Percentiles rank a stretch among this genome's conserved stretches.
Evolutionary conservation across 2,329 filamentous ascomycete genomes (phyloP).

Genomic region (Colletotrichum sp.): DNA sequence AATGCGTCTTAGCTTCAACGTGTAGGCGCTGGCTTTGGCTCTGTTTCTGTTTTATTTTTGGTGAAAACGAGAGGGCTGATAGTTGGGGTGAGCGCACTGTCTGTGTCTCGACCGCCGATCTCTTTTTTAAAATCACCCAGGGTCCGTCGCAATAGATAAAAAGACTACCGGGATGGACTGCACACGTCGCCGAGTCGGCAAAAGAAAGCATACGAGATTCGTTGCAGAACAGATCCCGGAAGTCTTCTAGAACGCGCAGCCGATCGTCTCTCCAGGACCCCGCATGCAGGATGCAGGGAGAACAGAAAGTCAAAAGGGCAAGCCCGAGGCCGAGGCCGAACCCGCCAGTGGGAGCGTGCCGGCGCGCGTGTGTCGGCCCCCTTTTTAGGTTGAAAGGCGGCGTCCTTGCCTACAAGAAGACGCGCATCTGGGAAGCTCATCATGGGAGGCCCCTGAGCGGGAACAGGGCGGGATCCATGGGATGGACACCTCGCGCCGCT

Average conservation of each 20-base stretch:
- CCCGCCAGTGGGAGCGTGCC: constrained; percentile 1
- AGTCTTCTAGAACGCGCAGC: constrained; percentile 18
- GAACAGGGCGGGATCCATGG: constrained; percentile 16
- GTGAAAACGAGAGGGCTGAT: background rate
- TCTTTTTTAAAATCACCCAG: background rate
- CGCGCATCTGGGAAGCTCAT: background rate
- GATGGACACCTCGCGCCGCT: constrained; percentile 12
- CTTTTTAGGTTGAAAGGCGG: constrained; percentile 6
- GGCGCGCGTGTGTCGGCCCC: background rate
- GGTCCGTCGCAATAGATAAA: background rate
- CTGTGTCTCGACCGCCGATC: background rate
- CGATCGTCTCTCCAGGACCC: constrained; percentile 6
- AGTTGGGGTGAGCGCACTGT: background rate
- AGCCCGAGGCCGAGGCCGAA: constrained; percentile 3
- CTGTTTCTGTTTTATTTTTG: background rate
- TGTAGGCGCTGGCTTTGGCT: background rate
- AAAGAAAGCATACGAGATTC: constrained; percentile 6
- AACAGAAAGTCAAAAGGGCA: background rate
- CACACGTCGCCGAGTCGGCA: background rate
- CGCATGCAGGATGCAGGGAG: constrained; percentile 14
- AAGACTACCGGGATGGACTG: background rate
- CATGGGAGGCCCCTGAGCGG: constrained; percentile 20
- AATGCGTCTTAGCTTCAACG: background rate
- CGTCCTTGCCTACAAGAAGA: background rate
- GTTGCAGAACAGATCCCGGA: constrained; percentile 17